A percentile compares a stretch with the other conserved stretches of the same genome.
These are phyloP conservation scores for Talaromyces islandicus DNA, from an alignment of 2,329 filamentous ascomycete species.

Conservation along the genomic window DNA sequence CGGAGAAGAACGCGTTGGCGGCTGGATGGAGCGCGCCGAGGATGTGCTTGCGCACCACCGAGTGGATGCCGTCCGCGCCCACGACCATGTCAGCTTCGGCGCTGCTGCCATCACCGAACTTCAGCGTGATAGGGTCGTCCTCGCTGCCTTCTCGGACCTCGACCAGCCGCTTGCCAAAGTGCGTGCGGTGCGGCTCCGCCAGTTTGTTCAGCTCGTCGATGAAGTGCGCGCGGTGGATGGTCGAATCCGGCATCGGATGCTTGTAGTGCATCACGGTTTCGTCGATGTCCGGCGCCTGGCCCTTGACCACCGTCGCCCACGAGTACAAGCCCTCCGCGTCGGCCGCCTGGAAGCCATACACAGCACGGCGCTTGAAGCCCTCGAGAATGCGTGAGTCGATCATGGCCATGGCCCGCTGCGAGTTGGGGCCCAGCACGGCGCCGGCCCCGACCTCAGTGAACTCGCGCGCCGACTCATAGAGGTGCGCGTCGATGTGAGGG, in stretches of 20 bases:
- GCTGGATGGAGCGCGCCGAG: not conserved
- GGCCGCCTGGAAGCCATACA: not conserved
- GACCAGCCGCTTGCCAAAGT: not conserved
- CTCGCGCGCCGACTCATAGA: not conserved
- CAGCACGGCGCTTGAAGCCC: not conserved
- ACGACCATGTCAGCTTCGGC: not conserved
- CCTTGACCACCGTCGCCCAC: not conserved
- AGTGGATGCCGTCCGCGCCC: not conserved
- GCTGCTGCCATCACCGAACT: not conserved
- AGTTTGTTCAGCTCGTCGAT: not conserved
- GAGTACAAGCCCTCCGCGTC: not conserved
- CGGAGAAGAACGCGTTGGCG: not conserved
- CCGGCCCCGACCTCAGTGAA: not conserved
- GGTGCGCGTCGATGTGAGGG: not conserved
- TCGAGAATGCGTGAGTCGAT: not conserved
- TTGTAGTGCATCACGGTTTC: not conserved
- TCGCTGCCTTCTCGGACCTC: not conserved
- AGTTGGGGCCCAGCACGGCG: not conserved
- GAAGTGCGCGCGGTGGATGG: not conserved
- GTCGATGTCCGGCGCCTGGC: not conserved
- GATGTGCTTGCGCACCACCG: not conserved
- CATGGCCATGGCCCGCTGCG: not conserved
- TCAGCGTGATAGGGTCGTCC: not conserved
- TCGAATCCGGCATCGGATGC: not conserved
- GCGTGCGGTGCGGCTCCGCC: not conserved